phyloP scores from a whole-genome alignment of 164 flowering plant species.

The Liquidambar formosana region DNA sequence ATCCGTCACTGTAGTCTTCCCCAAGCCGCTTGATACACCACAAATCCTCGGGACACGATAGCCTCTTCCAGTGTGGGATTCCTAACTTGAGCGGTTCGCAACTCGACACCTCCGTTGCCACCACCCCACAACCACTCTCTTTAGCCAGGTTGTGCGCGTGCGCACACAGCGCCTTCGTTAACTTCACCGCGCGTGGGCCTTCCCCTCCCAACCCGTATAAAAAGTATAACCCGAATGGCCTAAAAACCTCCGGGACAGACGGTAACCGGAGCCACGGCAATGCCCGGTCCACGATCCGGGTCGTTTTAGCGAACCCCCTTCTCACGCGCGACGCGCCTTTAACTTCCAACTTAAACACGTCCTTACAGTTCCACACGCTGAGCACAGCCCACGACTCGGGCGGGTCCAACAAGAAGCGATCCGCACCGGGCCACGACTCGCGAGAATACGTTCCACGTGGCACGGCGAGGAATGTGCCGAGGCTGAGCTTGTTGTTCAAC shows the following conservation, averaged over 20 bases:
- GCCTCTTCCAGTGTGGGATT: constrained; percentile 82
- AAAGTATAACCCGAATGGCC: constrained; percentile 85
- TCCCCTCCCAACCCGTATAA: constrained; percentile 90
- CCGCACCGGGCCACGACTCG: constrained; percentile 46
- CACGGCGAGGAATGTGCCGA: constrained; percentile 86
- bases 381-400: constrained; percentile 90
- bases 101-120: constrained; percentile 81
- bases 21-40: constrained; percentile 94
- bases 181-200: constrained; percentile 52
- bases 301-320: constrained; percentile 51
- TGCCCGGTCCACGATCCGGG: constrained; percentile 64
- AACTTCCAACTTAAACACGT: constrained; percentile 65
- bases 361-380: constrained; percentile 84
- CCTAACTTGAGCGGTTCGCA: constrained; percentile 68
- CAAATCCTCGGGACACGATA: constrained; percentile 82
- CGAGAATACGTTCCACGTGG: constrained; percentile 25
- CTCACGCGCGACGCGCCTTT: constrained; percentile 65
- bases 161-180: constrained; percentile 54
- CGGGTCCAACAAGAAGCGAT: constrained; percentile 50
- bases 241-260: constrained; percentile 77
- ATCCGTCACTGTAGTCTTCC: constrained; percentile 78
- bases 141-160: constrained; percentile 87
- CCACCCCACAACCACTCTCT: constrained; percentile 65
- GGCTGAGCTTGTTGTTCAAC: constrained; percentile 59
- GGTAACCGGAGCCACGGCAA: constrained; percentile 76